Evolutionary conservation across 2,329 filamentous ascomycete species (phyloP), one percentile per base, ranked within the genome.

Genomic region (Clarireedia paspali): DNA sequence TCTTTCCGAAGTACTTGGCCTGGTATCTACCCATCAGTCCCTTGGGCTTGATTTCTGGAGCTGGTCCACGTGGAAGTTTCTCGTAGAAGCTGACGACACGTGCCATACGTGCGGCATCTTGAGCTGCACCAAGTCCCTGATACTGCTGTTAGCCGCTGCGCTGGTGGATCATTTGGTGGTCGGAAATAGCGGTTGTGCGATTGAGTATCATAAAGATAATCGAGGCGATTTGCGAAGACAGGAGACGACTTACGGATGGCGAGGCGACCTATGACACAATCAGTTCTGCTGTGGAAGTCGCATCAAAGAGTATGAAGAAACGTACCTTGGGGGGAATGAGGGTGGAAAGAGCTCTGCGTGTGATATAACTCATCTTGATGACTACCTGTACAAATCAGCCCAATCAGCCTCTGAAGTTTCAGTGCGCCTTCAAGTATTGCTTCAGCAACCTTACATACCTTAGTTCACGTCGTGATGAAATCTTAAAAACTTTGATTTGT

Each of bases 31-130:
- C 88, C 69, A 96, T 76, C 60, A 95, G 78, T 67, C 94, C 92
- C 70, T 84, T 88, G 65, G 87, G 75, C 82, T 95, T 84, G 67
- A 83, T 74, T 74, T 90, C 85, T 69, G 94, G 91, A 70, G 91
- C 91, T 66, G 89, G 75, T 68, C 94, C 95, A 71, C 91, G 90
- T 72, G 95, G 94, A 59, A 99, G 90, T 77, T 92, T 95, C 80
- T 95, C 90, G 83, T 99, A 99, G 83, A 99, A 97, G 79, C 83
- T 89, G 75, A 97, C 92, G 68, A 99, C 91, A 70, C 91, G 89
- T 75, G 95, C 88, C 94, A 99, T 97, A 74, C 92, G 90, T 71
- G 91, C 83, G 72, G 94, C 94, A 84, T 97, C 92, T 72, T 91
- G 89, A 67, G 91, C 91, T 72, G 88, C 88, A 71, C 94, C 92